Percentiles rank a stretch among this genome's conserved stretches.
These are phyloP conservation scores for Penicillium taxi DNA, from an alignment of 495 filamentous ascomycete species.

Conservation along the genomic window DNA sequence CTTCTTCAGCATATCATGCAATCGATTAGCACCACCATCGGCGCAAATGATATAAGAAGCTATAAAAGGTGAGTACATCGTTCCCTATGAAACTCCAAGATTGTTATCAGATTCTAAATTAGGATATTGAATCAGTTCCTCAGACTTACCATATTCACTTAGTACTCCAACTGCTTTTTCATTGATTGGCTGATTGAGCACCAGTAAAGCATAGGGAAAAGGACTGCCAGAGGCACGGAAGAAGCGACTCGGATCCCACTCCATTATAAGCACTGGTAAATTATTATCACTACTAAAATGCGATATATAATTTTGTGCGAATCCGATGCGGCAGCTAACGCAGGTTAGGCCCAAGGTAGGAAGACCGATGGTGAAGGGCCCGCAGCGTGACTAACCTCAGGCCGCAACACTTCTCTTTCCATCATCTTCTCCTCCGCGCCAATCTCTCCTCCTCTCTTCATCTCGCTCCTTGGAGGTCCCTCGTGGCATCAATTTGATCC, in stretches of 20 bases:
- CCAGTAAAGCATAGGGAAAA: slow-evolving; percentile 50
- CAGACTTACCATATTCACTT: slow-evolving; percentile 48
- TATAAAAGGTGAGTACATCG: slow-evolving; percentile 16
- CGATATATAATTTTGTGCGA: too few relatives aligned
- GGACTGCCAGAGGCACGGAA: slow-evolving; percentile 29
- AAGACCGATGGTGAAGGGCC: too few relatives aligned
- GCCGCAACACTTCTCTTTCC: slow-evolving; percentile 22
- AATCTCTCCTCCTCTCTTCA: slow-evolving; percentile 5
- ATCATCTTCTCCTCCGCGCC: slow-evolving; percentile 15
- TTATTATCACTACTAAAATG: too few relatives aligned
- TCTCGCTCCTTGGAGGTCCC: slow-evolving; percentile 7
- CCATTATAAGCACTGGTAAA: slow-evolving; percentile 15
- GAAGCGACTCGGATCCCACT: slow-evolving; percentile 48
- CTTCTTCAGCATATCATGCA: slow-evolving; percentile 49
- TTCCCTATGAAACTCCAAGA: background rate
- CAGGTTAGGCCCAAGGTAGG: too few relatives aligned
- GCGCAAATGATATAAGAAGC: slow-evolving; percentile 62
- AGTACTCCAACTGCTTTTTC: slow-evolving; percentile 40
- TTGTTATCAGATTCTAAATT: background rate
- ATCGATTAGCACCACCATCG: slow-evolving; percentile 83
- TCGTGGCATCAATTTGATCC: slow-evolving; percentile 9
- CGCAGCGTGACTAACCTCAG: slow-evolving; percentile 29
- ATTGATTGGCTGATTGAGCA: slow-evolving; percentile 66
- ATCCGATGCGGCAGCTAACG: too few relatives aligned
- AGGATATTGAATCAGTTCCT: background rate